Evolutionary conservation across 164 flowering plant genomes (phyloP).

Genomic region (Vitis vinifera): ASM3070453v1 NC_081821.1:17398501-17399000

Average conservation of each 20-base stretch:
- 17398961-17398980: too few species aligned
- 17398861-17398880: background rate
- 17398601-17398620: slow-evolving; percentile 72
- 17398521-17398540: background rate
- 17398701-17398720: slow-evolving; percentile 84
- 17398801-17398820: background rate
- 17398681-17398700: slow-evolving; percentile 96
- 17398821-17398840: background rate
- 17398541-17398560: background rate
- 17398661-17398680: slow-evolving; percentile 90
- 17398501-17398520: too few species aligned
- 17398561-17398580: background rate
- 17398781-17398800: background rate
- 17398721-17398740: slow-evolving; percentile 87
- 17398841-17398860: background rate
- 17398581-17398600: background rate
- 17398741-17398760: slow-evolving; percentile 25
- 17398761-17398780: background rate
- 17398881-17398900: background rate
- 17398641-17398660: slow-evolving; percentile 94
- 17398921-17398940: background rate
- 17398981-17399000: too few species aligned
- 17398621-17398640: slow-evolving; percentile 99
- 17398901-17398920: background rate
- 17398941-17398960: too few species aligned